phyloP scores from a whole-genome alignment of 352 stramenopile species.

The Phytophthora pseudosyringae region DNA sequence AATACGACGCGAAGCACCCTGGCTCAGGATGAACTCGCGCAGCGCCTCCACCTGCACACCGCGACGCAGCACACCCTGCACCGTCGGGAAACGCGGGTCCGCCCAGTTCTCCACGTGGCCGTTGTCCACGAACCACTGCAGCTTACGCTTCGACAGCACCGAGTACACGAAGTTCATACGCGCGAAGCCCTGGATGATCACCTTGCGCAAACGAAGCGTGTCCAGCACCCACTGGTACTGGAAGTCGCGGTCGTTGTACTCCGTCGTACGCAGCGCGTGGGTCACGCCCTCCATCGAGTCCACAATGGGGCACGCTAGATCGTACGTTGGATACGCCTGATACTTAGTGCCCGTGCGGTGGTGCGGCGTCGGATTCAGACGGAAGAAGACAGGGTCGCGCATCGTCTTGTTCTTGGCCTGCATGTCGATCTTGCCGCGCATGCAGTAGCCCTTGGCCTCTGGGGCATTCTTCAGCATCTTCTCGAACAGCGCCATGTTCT shows the following conservation, averaged over 20 bases:
- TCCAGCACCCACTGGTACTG: conserved; percentile 97
- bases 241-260: conserved; percentile 99
- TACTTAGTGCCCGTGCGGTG: conserved; percentile 95
- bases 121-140: conserved; percentile 99
- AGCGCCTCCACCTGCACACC: conserved; percentile 96
- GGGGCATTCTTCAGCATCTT: conserved; percentile 95
- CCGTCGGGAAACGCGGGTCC: conserved; percentile 98
- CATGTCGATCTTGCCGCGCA: conserved; percentile 96
- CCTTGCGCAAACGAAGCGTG: conserved; percentile 85
- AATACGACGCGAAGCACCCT: conserved; percentile 96
- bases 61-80: conserved; percentile 96
- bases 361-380: conserved; percentile 84
- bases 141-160: conserved; percentile 98
- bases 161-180: conserved; percentile 99
- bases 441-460: conserved; percentile 75
- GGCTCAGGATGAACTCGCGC: conserved; percentile 97
- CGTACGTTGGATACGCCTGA: conserved; percentile 99
- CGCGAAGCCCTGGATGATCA: conserved; percentile 95
- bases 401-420: conserved; percentile 91
- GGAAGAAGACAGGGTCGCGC: conserved; percentile 90
- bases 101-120: conserved; percentile 97
- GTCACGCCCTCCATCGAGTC: conserved; percentile 99
- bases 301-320: conserved; percentile 99
- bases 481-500: conserved; percentile 96
- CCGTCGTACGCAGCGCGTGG: conserved; percentile 98